These are phyloP conservation scores for Kodamaea fungicola DNA, from an alignment of 1,139 yeast species.

Conservation along the genomic window DNA sequence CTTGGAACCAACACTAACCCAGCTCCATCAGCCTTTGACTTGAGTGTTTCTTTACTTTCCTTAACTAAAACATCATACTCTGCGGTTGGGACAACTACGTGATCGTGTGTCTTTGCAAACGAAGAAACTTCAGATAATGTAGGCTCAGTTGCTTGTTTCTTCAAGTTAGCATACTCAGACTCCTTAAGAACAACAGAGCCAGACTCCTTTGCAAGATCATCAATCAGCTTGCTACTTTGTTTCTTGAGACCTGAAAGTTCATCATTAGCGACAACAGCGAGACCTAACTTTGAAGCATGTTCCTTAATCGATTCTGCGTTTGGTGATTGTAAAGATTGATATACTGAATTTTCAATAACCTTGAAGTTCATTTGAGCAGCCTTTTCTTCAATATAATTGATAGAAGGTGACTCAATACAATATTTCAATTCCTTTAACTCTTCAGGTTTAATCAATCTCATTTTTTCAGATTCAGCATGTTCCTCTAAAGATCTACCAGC, in stretches of 20 bases:
- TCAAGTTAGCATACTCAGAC: conserved; percentile 4
- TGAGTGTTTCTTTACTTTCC: conserved; percentile 9
- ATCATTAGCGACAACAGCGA: conserved; percentile 15
- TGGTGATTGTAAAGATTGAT: conserved; percentile 16
- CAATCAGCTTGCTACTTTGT: conserved; percentile 18
- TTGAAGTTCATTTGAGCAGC: conserved; percentile 6
- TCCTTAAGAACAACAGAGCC: conserved; percentile 6
- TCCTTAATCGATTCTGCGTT: conserved; percentile 10
- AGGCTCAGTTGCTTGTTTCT: conserved; percentile 7
- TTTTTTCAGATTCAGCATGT: conserved; percentile 9
- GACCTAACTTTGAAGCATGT: conserved; percentile 16
- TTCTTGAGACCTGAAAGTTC: conserved; percentile 24
- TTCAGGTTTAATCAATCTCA: conserved; percentile 7
- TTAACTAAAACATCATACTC: conserved; percentile 7
- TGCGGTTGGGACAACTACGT: conserved; percentile 12
- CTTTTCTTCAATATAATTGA: conserved; percentile 19
- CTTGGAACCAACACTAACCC: conserved; percentile 11
- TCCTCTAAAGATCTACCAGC: conserved; percentile 12
- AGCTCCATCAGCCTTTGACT: conserved; percentile 12
- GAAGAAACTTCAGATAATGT: neutral
- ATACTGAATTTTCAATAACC: conserved; percentile 18
- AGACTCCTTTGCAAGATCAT: conserved; percentile 11
- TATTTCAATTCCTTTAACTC: conserved; percentile 13
- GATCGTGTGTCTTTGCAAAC: neutral
- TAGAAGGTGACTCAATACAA: conserved; percentile 16